phyloP scores from a whole-genome alignment of 768 basidiomycete species.

The Lyophyllum shimeji region DNA sequence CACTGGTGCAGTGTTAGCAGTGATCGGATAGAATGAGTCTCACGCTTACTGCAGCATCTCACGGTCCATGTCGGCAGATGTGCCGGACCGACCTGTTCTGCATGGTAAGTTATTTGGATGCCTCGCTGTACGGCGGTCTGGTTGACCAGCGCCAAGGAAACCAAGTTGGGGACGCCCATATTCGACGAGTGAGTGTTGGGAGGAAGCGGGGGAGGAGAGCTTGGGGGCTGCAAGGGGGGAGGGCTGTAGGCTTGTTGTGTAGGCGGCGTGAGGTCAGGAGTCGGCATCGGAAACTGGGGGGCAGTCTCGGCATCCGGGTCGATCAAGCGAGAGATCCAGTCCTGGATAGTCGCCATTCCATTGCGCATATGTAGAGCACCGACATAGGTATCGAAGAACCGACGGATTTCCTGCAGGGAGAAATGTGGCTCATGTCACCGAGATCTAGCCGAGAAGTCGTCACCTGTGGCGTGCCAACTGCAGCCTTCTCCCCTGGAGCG shows the following conservation, averaged over 20 bases:
- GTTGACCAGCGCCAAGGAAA: constrained; percentile 49
- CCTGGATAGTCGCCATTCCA: constrained; percentile 47
- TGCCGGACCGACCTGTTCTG: constrained; percentile 45
- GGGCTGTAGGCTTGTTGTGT: constrained; percentile 12
- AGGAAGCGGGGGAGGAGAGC: constrained; percentile 35
- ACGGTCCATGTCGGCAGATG: constrained; percentile 62
- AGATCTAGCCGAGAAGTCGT: neutral
- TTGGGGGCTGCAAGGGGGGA: constrained; percentile 26
- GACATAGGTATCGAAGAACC: constrained; percentile 60
- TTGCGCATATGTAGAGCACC: constrained; percentile 65
- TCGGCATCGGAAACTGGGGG: constrained; percentile 11
- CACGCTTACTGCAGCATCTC: constrained; percentile 46
- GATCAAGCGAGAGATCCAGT: constrained; percentile 60
- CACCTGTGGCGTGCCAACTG: constrained; percentile 34
- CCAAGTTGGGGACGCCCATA: constrained; percentile 20
- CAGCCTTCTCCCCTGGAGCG: constrained; percentile 34
- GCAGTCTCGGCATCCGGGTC: constrained; percentile 37
- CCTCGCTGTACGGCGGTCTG: constrained; percentile 53
- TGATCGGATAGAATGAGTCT: neutral
- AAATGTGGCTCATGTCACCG: neutral
- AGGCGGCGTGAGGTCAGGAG: constrained; percentile 4
- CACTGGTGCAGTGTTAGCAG: constrained; percentile 34
- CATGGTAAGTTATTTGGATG: constrained; percentile 44
- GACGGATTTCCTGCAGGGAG: constrained; percentile 47
- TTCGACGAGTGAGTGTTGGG: constrained; percentile 12